phyloP scores from a whole-genome alignment of 2,329 filamentous ascomycete species.

The Nannizziopsis barbatae region DNA sequence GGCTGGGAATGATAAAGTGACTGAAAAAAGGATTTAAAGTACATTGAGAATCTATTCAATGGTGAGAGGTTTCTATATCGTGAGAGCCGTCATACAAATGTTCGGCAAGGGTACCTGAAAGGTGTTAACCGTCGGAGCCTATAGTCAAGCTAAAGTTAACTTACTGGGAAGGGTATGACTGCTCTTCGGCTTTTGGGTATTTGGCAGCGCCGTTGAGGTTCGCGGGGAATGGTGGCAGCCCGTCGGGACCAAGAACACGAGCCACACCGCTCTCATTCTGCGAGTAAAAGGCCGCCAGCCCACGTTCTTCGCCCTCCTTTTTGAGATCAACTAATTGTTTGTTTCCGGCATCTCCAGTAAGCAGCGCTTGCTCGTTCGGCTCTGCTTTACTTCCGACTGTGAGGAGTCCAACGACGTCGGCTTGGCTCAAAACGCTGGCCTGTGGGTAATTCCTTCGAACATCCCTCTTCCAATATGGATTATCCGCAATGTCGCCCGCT shows the following conservation, averaged over 20 bases:
- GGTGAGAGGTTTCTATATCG: no score
- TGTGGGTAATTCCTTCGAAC: slow-evolving; percentile 68
- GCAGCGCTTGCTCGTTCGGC: slow-evolving; percentile 65
- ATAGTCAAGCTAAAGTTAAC: background rate
- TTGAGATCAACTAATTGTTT: slow-evolving; percentile 65
- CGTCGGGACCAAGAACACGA: slow-evolving; percentile 59
- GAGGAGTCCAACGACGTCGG: slow-evolving; percentile 74
- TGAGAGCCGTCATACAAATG: slow-evolving; percentile 28
- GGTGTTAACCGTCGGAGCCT: slow-evolving; percentile 23
- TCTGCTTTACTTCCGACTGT: slow-evolving; percentile 68
- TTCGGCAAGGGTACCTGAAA: slow-evolving; percentile 37
- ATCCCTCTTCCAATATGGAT: slow-evolving; percentile 95
- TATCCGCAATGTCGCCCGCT: slow-evolving; percentile 80
- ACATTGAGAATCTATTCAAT: no score
- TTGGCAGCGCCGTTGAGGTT: slow-evolving; percentile 49
- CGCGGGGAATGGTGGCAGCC: slow-evolving; percentile 76
- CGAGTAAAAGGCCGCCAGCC: slow-evolving; percentile 63
- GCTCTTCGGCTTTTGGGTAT: slow-evolving; percentile 57
- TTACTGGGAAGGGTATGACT: slow-evolving; percentile 59
- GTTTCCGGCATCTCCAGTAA: slow-evolving; percentile 62
- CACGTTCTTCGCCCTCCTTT: slow-evolving; percentile 60
- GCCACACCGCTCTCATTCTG: slow-evolving; percentile 45
- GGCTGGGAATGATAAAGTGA: no score
- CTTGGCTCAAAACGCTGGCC: slow-evolving; percentile 68
- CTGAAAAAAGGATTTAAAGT: no score